Percentiles rank a stretch among this genome's conserved stretches.
Evolutionary conservation across 768 basidiomycete species (phyloP).

Genomic region (Albatrellus ellisii): DNA sequence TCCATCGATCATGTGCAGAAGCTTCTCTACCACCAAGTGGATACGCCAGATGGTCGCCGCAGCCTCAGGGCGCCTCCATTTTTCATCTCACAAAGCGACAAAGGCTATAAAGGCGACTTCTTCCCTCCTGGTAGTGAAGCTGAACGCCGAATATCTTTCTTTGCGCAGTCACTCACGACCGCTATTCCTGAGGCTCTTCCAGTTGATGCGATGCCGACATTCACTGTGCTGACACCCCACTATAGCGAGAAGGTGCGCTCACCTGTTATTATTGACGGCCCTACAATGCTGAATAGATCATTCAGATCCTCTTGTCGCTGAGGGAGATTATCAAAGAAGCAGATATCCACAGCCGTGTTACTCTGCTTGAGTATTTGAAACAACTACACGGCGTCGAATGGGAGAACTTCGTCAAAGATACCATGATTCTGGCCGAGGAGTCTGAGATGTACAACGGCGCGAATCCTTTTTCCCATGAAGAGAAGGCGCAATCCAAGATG

Average conservation of each 20-base stretch:
- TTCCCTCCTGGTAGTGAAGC: slow-evolving; percentile 94
- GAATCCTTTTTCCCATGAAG: slow-evolving; percentile 59
- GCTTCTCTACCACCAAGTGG: slow-evolving; percentile 93
- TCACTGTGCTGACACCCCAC: slow-evolving; percentile 96
- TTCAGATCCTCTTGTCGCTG: slow-evolving; percentile 81
- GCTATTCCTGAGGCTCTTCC: slow-evolving; percentile 85
- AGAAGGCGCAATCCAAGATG: slow-evolving; percentile 67
- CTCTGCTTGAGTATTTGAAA: slow-evolving; percentile 94
- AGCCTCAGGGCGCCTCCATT: slow-evolving; percentile 93
- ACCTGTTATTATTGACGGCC: neutral
- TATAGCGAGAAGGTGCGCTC: slow-evolving; percentile 85
- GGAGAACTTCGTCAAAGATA: slow-evolving; percentile 99
- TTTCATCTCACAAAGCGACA: slow-evolving; percentile 94
- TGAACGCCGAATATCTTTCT: slow-evolving; percentile 96
- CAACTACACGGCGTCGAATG: slow-evolving; percentile 97
- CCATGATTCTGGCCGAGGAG: slow-evolving; percentile 97
- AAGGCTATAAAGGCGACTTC: slow-evolving; percentile 73
- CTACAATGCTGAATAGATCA: neutral
- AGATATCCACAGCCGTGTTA: slow-evolving; percentile 94
- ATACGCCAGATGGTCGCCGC: slow-evolving; percentile 75
- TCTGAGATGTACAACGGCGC: slow-evolving; percentile 74
- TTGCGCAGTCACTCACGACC: slow-evolving; percentile 96
- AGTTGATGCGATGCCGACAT: slow-evolving; percentile 99
- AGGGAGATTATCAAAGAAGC: slow-evolving; percentile 98
- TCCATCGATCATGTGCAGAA: slow-evolving; percentile 99